phyloP scores from a whole-genome alignment of 805 yeast genomes.

The Lipomyces oligophaga region DNA sequence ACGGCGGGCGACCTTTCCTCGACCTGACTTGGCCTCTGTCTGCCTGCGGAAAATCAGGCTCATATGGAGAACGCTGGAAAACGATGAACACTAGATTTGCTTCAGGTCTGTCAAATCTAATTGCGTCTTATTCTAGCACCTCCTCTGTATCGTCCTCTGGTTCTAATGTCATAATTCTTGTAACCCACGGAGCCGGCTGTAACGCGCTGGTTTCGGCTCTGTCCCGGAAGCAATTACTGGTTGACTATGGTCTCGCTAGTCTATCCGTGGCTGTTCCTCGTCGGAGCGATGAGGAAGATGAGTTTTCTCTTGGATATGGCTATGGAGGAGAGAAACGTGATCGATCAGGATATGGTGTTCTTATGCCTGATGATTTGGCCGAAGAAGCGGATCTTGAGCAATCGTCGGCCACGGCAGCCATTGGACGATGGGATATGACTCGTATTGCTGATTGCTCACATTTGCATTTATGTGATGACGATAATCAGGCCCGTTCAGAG shows the following conservation, averaged over 20 bases:
- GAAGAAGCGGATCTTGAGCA: background rate
- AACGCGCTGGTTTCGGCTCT: constrained; percentile 39
- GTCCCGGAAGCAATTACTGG: constrained; percentile 35
- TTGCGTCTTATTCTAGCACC: constrained; percentile 30
- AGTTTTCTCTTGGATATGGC: constrained; percentile 14
- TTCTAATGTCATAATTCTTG: constrained; percentile 32
- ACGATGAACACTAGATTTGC: constrained; percentile 38
- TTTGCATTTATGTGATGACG: too few species aligned
- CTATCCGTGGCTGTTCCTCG: constrained; percentile 30
- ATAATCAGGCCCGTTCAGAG: too few species aligned
- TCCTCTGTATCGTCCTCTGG: constrained; percentile 8
- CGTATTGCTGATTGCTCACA: constrained; percentile 19
- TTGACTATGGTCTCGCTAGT: constrained; percentile 34
- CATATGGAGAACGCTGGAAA: constrained; percentile 40
- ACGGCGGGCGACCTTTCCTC: constrained; percentile 17
- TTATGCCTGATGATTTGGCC: constrained; percentile 2
- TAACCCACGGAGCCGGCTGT: constrained; percentile 42
- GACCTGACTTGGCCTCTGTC: constrained; percentile 33
- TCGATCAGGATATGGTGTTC: constrained; percentile 18
- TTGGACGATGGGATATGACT: constrained; percentile 20
- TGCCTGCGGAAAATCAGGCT: constrained; percentile 35
- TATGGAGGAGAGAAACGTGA: constrained; percentile 25
- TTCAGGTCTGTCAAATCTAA: constrained; percentile 31
- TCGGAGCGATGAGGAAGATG: constrained; percentile 6
- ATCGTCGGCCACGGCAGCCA: too few species aligned